phyloP scores from a whole-genome alignment of 75 land plant genomes.

The Pinus albicaulis region DNA sequence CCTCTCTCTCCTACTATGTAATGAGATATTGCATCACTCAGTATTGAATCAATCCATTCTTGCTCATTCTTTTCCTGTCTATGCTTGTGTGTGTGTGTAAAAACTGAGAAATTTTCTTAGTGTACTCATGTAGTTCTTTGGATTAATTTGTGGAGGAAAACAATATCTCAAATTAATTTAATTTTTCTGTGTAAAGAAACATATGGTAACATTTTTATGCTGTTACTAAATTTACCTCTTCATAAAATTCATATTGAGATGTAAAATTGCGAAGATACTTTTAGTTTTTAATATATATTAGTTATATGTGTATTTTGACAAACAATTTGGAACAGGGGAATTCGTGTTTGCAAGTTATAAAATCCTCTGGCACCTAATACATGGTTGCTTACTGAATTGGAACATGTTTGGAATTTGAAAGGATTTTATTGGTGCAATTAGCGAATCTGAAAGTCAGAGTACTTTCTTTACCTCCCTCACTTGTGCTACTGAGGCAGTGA shows the following conservation, averaged over 20 bases:
- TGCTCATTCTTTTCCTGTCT: neutral
- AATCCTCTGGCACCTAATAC: neutral
- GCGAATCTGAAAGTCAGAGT: neutral
- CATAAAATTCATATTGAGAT: neutral
- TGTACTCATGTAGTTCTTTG: neutral
- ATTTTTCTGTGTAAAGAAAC: no score
- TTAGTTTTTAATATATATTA: neutral
- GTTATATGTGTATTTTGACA: slow-evolving; percentile 4
- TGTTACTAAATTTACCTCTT: neutral
- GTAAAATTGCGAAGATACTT: neutral
- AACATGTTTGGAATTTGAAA: neutral
- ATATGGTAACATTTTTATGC: neutral
- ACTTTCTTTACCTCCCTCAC: neutral
- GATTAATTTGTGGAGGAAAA: neutral
- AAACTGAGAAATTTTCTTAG: neutral
- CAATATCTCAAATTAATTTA: neutral
- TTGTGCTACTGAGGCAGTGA: neutral
- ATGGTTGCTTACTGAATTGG: neutral
- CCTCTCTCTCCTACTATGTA: no score
- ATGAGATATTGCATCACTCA: no score
- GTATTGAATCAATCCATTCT: no score
- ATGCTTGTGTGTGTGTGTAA: neutral
- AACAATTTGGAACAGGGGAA: neutral
- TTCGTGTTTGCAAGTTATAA: neutral
- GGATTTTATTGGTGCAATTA: neutral